phyloP scores from a whole-genome alignment of 1,284 basidiomycete species.

The Agaricales sp. region DNA sequence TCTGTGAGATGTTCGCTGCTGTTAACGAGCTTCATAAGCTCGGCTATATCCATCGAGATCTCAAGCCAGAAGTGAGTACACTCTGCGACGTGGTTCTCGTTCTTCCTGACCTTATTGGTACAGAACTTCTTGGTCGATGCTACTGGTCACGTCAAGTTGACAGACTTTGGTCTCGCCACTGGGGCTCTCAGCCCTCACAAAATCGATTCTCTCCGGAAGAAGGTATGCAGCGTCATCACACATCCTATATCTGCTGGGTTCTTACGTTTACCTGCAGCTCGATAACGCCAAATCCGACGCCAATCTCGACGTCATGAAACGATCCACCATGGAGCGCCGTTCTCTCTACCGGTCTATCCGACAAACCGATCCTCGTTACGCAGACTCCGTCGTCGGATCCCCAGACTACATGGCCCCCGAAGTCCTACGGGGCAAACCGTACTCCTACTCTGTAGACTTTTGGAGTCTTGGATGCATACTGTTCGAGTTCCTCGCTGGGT shows the following conservation, averaged over 20 bases:
- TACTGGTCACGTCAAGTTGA: conserved; percentile 95
- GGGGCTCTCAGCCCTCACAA: conserved; percentile 92
- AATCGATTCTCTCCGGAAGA: conserved; percentile 91
- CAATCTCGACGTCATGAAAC: conserved; percentile 61
- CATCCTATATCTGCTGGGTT: conserved; percentile 4
- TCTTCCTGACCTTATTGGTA: conserved; percentile 1
- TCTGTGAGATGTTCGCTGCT: conserved; percentile 90
- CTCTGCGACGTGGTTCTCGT: not conserved
- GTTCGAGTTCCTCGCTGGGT: conserved; percentile 96
- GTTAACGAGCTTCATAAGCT: conserved; percentile 91
- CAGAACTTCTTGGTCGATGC: conserved; percentile 97
- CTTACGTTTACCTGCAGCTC: conserved; percentile 38
- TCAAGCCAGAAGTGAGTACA: conserved; percentile 90
- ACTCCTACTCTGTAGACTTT: conserved; percentile 94
- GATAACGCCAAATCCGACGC: conserved; percentile 91
- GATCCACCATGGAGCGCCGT: conserved; percentile 91
- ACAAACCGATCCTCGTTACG: conserved; percentile 86
- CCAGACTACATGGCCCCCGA: conserved; percentile 97
- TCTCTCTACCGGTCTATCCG: conserved; percentile 93
- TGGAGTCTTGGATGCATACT: conserved; percentile 99
- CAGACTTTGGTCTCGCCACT: conserved; percentile 96
- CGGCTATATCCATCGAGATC: conserved; percentile 94
- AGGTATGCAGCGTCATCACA: conserved; percentile 48
- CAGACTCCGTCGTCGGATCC: conserved; percentile 96
- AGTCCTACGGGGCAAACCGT: conserved; percentile 90